Percentiles rank a stretch among this genome's conserved stretches.
These are phyloP conservation scores for Ganoderma sinense DNA, from an alignment of 1,284 basidiomycete genomes.

Conservation along the genomic window DNA sequence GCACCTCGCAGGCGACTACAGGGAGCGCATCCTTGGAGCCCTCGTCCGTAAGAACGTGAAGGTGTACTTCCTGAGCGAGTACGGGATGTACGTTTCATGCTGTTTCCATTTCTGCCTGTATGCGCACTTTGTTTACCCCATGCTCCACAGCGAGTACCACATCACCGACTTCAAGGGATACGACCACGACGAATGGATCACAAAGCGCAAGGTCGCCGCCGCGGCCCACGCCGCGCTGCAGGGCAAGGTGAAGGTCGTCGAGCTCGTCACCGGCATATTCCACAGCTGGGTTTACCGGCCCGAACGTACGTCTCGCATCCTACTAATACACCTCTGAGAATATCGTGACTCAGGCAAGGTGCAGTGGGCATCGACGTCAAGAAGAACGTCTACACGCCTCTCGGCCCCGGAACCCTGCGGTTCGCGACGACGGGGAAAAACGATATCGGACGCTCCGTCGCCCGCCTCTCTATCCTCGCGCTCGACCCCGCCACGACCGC, in stretches of 20 bases:
- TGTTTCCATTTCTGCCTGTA: background rate
- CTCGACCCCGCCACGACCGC: slow-evolving; percentile 28
- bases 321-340: no score
- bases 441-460: slow-evolving; percentile 37
- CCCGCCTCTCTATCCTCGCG: slow-evolving; percentile 35
- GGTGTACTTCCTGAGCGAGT: slow-evolving; percentile 41
- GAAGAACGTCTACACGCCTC: slow-evolving; percentile 27
- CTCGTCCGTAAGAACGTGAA: slow-evolving; percentile 29
- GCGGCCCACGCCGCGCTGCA: slow-evolving; percentile 23
- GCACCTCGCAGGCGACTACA: slow-evolving; percentile 15
- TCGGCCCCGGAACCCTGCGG: slow-evolving; percentile 28
- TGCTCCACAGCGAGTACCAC: slow-evolving; percentile 33
- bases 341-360: no score
- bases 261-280: slow-evolving; percentile 36
- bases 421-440: slow-evolving; percentile 34
- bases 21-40: slow-evolving; percentile 28
- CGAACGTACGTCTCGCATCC: slow-evolving; percentile 15
- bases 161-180: slow-evolving; percentile 36
- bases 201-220: slow-evolving; percentile 30
- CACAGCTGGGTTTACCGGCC: slow-evolving; percentile 27
- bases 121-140: background rate
- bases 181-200: slow-evolving; percentile 33
- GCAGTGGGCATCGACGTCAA: slow-evolving; percentile 35
- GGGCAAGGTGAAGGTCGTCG: slow-evolving; percentile 33
- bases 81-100: slow-evolving; percentile 36